A percentile compares a stretch with the other conserved stretches of the same genome.
Conservation (phyloP, 2,329 filamentous ascomycete species). For the Xenosphaeropsis pyriputrescens region DNA sequence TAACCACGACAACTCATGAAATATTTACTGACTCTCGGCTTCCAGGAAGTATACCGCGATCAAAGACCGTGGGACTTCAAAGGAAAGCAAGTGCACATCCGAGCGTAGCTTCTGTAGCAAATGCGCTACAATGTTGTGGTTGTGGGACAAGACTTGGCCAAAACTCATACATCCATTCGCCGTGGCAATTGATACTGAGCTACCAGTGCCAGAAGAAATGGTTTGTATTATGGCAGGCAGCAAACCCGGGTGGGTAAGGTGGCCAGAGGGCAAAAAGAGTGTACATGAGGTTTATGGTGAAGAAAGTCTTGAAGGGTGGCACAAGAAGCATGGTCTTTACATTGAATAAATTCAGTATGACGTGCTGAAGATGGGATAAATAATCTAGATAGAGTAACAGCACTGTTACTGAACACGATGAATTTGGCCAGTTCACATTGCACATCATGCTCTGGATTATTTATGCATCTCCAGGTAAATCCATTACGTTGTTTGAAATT, state of each 20-base stretch:
- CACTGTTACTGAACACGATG: too few relatives aligned
- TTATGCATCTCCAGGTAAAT: too few relatives aligned
- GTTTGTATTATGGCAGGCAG: conserved; percentile 26
- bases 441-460: too few relatives aligned
- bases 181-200: conserved; percentile 29
- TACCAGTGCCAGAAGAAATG: conserved; percentile 28
- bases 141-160: conserved; percentile 29
- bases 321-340: conserved; percentile 22
- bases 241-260: conserved; percentile 28
- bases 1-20: too few relatives aligned
- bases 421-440: too few relatives aligned
- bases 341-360: conserved; percentile 3
- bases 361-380: too few relatives aligned
- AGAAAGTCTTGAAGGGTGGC: conserved; percentile 28
- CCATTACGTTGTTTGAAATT: too few relatives aligned
- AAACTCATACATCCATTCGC: conserved; percentile 33
- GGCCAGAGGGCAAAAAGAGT: conserved; percentile 29
- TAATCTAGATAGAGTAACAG: too few relatives aligned
- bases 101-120: conserved; percentile 30
- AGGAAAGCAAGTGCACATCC: conserved; percentile 22
- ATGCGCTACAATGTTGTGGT: conserved; percentile 30
- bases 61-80: conserved; percentile 24
- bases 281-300: conserved; percentile 22
- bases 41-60: conserved; percentile 27
- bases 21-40: background rate